Evolutionary conservation across 495 filamentous ascomycete species (phyloP).

Genomic region (Chaetomium tenue): DNA sequence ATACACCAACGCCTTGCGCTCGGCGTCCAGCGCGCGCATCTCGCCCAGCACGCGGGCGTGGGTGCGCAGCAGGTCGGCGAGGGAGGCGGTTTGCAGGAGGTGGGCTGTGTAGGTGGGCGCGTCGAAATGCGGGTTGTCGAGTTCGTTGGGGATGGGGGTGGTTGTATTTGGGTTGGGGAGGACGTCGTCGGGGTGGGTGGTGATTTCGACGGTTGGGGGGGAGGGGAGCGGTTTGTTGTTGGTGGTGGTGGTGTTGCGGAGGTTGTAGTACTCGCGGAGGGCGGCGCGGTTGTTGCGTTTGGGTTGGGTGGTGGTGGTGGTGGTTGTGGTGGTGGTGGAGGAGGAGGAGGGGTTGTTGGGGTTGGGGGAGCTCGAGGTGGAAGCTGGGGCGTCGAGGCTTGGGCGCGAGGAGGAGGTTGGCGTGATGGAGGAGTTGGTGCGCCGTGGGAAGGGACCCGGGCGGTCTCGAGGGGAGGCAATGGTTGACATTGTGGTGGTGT

Average conservation of each 20-base stretch:
- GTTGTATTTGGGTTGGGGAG: constrained; percentile 19
- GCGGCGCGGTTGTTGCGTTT: constrained; percentile 64
- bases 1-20: constrained; percentile 94
- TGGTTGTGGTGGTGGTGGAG: constrained; percentile 38
- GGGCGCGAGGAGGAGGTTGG: constrained; percentile 72
- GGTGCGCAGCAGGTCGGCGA: constrained; percentile 61
- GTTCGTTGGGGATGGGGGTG: constrained; percentile 33
- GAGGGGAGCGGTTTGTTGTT: constrained; percentile 22
- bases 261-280: constrained; percentile 90
- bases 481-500: constrained; percentile 62
- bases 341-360: constrained; percentile 23
- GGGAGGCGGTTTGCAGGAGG: constrained; percentile 60
- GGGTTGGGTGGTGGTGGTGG: constrained; percentile 44
- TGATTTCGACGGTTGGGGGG: constrained; percentile 44
- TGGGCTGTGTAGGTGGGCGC: constrained; percentile 59
- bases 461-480: constrained; percentile 67
- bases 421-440: constrained; percentile 45
- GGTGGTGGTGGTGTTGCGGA: constrained; percentile 36
- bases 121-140: constrained; percentile 59
- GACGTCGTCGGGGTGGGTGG: constrained; percentile 26
- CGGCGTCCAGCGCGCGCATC: constrained; percentile 85
- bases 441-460: constrained; percentile 38
- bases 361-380: constrained; percentile 52
- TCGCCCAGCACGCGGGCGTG: constrained; percentile 69
- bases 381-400: constrained; percentile 64